Conservation (phyloP, 495 filamentous ascomycete genomes). For the Penicillium roqueforti region DNA sequence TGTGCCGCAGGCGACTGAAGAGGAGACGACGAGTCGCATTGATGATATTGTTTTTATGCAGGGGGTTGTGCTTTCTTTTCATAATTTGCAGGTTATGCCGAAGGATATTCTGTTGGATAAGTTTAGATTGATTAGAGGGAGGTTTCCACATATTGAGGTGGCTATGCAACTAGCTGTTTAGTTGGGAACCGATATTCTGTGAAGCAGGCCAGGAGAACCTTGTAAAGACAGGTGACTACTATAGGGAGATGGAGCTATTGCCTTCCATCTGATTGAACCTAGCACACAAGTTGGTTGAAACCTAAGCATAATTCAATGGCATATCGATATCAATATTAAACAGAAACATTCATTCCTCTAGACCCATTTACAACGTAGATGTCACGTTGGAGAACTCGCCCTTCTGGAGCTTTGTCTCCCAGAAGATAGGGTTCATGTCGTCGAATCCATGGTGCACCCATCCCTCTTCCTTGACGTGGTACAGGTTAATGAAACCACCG, state of each 20-base stretch:
- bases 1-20: constrained; percentile 18
- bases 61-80: constrained; percentile 26
- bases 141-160: constrained; percentile 17
- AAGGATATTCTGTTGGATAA: constrained; percentile 24
- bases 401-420: constrained; percentile 97
- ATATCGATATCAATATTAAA: constrained; percentile 22
- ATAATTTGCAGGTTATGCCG: constrained; percentile 21
- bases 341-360: constrained; percentile 12
- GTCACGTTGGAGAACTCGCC: constrained; percentile 98
- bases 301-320: constrained; percentile 14
- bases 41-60: constrained; percentile 32
- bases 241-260: background rate
- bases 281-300: background rate
- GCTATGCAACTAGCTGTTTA: constrained; percentile 9
- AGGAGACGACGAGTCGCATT: constrained; percentile 27
- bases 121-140: constrained; percentile 24
- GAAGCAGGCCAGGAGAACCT: background rate
- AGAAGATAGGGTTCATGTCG: constrained; percentile 95
- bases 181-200: background rate
- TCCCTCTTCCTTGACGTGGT: constrained; percentile 96
- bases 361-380: constrained; percentile 53
- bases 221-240: background rate
- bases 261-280: background rate
- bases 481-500: constrained; percentile 96
- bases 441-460: constrained; percentile 98